Base-by-base conservation (phyloP, 768 basidiomycete species). In the Daedaleopsis sinensis region DNA sequence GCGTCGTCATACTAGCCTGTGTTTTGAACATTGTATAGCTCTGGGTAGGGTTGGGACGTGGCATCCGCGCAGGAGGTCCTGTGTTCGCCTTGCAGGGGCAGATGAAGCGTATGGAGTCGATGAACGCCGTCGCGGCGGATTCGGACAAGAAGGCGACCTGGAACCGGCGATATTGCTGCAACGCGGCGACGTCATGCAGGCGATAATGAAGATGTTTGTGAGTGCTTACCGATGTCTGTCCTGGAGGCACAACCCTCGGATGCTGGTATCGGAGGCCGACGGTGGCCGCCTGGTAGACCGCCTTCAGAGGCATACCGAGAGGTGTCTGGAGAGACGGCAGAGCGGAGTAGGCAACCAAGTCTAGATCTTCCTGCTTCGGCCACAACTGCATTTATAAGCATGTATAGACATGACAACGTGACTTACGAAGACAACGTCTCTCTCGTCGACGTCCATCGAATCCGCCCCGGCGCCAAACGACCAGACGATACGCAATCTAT, bases 241-340 rank as follows among this genome's bases (percentile, higher is more conserved):
- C 72, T 18, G 67, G 65, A 10, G 69, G 65, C 6, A 68, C 46
- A 13, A 62, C 77, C 35, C 76, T 77, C 27, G 82, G 81, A 63
- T 88, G 79, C 37, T 91, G 74, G 67, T 93, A 93, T 23, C 91
- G 86, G 48, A 93, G 82, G 13, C 91, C 91, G 27, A 92, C 88
- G 0, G 87, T 78, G 5, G 82, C 78, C 57, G 89, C 90, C 23
- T 88, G 85, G 70, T 90, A 90, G 11, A 93, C 89, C 9, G 89
- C 91, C 72, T 91, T 92, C 46, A 93, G 74, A n/a, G 91, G 90
- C 35, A 88, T 78, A 23, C 83, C 82, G 65, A 88, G 86, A 13
- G 76, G 74, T 48, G 67, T 76, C 46, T 71, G 67, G 15, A 68
- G 62, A 18, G 75, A 68, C 23, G 74, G 68, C 54, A 82, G 67